Percentiles rank a stretch among this genome's conserved stretches.
These are phyloP conservation scores for Penstemon davidsonii DNA, from an alignment of 257 asterid species.

Conservation along the genomic window DNA sequence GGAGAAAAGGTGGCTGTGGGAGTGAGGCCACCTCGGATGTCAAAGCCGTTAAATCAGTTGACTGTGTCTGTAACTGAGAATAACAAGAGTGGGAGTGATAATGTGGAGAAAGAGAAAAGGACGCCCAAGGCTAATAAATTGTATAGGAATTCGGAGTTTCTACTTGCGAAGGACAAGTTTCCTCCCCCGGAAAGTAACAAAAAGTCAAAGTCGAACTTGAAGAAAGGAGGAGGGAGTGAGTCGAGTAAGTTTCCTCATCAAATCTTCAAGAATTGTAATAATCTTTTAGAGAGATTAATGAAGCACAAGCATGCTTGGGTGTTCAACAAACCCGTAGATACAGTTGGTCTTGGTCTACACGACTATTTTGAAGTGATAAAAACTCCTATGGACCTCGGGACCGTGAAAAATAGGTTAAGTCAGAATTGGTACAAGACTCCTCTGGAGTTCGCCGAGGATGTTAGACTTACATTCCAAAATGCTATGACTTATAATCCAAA, in stretches of 20 bases:
- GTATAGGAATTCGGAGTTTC: slow-evolving; percentile 65
- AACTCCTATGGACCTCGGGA: slow-evolving; percentile 82
- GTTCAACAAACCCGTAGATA: slow-evolving; percentile 76
- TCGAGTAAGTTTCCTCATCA: slow-evolving; percentile 52
- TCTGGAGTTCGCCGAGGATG: slow-evolving; percentile 78
- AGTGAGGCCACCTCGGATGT: slow-evolving; percentile 39
- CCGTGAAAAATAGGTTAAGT: slow-evolving; percentile 60
- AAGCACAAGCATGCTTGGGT: slow-evolving; percentile 97
- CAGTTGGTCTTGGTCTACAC: slow-evolving; percentile 68
- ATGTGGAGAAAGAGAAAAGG: slow-evolving; percentile 69
- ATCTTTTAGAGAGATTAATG: slow-evolving; percentile 70
- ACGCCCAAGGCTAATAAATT: slow-evolving; percentile 74
- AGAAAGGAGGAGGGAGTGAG: slow-evolving; percentile 56
- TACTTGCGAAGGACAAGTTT: slow-evolving; percentile 75
- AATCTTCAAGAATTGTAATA: slow-evolving; percentile 55
- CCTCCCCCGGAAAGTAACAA: slow-evolving; percentile 70
- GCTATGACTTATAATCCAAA: slow-evolving; percentile 84
- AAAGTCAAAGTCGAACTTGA: slow-evolving; percentile 51
- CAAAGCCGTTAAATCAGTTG: slow-evolving; percentile 62
- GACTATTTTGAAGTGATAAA: slow-evolving; percentile 75
- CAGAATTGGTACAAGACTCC: slow-evolving; percentile 70
- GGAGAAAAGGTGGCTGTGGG: slow-evolving; percentile 37
- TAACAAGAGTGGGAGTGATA: slow-evolving; percentile 43
- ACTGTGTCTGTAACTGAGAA: slow-evolving; percentile 58
- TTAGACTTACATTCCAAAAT: slow-evolving; percentile 73